phyloP scores from a whole-genome alignment of 306 rosid genomes.

The Pyrus bretschneideri region DNA sequence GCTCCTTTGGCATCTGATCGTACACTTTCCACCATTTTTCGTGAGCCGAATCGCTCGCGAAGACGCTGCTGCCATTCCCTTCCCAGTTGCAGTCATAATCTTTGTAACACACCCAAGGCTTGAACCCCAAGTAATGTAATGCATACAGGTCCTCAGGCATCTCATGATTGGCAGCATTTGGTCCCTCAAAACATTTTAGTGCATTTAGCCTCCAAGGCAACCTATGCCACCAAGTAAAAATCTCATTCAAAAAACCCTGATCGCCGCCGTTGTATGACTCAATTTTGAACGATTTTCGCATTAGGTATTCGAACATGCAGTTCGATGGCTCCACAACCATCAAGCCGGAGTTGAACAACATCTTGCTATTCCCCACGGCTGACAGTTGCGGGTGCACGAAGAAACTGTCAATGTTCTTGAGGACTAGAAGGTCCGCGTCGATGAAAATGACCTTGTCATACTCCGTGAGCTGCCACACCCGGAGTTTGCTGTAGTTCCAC shows the following conservation, averaged over 20 bases:
- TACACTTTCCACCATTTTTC: constrained; percentile 62
- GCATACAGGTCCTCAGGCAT: constrained; percentile 20
- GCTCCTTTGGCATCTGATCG: constrained; percentile 48
- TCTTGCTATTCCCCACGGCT: constrained; percentile 42
- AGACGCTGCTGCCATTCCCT: constrained; percentile 17
- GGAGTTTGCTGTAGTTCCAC: constrained; percentile 87
- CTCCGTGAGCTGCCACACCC: constrained; percentile 54
- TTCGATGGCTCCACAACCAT: constrained; percentile 73
- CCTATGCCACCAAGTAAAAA: constrained; percentile 88
- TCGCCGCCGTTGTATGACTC: constrained; percentile 72
- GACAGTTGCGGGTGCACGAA: constrained; percentile 51
- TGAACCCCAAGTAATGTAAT: constrained; percentile 67
- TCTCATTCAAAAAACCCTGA: constrained; percentile 74
- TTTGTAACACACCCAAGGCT: constrained; percentile 87
- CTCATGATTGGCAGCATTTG: neutral
- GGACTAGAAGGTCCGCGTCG: constrained; percentile 58
- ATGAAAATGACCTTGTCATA: constrained; percentile 64
- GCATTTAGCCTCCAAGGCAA: constrained; percentile 41
- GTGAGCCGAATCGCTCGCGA: constrained; percentile 61
- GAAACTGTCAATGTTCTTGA: constrained; percentile 32
- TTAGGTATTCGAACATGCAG: constrained; percentile 55
- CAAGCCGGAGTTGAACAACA: constrained; percentile 64
- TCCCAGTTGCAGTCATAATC: constrained; percentile 98
- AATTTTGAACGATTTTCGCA: constrained; percentile 27
- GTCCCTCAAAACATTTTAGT: constrained; percentile 23